phyloP scores from a whole-genome alignment of 1,139 yeast genomes.

The Lodderomyces metapsilosis region DNA sequence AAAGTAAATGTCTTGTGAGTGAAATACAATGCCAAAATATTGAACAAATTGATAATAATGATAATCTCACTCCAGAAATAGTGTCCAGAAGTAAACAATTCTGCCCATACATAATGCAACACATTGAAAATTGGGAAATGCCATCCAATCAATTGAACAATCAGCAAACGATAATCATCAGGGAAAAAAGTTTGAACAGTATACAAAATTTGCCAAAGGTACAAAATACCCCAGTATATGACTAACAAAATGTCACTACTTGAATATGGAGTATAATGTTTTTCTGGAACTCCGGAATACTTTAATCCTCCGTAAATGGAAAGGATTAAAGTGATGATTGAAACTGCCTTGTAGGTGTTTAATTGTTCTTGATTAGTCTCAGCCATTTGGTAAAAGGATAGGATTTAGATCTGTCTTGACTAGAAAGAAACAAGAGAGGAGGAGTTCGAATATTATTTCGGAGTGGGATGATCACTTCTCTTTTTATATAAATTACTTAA shows the following conservation, averaged over 20 bases:
- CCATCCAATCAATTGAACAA: slow-evolving; percentile 47
- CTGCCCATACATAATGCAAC: slow-evolving; percentile 59
- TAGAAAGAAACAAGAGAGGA: too few relatives aligned
- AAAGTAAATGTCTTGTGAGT: slow-evolving; percentile 59
- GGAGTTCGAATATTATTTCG: not conserved
- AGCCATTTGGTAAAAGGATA: not conserved
- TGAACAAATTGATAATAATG: slow-evolving; percentile 55
- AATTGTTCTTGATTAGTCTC: slow-evolving; percentile 11
- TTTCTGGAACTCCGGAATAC: slow-evolving; percentile 25
- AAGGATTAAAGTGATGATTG: slow-evolving; percentile 49
- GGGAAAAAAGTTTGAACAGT: slow-evolving; percentile 51
- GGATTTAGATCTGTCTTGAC: not conserved
- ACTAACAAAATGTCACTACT: slow-evolving; percentile 52
- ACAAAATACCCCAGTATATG: slow-evolving; percentile 57
- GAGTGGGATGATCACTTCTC: not conserved
- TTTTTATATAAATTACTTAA: not conserved
- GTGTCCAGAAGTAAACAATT: slow-evolving; percentile 56
- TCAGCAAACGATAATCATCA: slow-evolving; percentile 28
- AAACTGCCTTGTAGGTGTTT: slow-evolving; percentile 38
- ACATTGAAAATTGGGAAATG: slow-evolving; percentile 65
- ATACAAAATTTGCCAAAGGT: slow-evolving; percentile 53
- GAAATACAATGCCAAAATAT: slow-evolving; percentile 56
- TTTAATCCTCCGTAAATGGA: slow-evolving; percentile 55
- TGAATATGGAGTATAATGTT: slow-evolving; percentile 65
- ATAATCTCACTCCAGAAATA: slow-evolving; percentile 56